Evolutionary conservation across 805 yeast genomes (phyloP).

Genomic region (Jamesozyma spencerorum): DNA sequence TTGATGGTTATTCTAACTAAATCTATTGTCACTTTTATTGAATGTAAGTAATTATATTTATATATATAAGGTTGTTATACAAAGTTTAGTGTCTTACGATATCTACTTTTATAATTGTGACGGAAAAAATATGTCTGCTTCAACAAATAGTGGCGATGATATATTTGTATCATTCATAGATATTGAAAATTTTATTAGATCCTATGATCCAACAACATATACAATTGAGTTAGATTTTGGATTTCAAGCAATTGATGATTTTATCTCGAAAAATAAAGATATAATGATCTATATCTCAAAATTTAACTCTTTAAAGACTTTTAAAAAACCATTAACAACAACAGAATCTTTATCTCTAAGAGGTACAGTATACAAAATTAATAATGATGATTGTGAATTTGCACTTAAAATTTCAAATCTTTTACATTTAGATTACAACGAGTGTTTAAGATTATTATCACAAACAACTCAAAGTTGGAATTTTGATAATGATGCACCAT

Average conservation of each 20-base stretch:
- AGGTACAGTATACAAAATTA: constrained; percentile 32
- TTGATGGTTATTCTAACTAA: neutral
- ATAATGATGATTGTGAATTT: constrained; percentile 30
- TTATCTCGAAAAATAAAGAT: constrained; percentile 9
- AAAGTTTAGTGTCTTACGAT: no score
- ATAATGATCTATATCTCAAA: constrained; percentile 8
- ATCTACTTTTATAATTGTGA: neutral
- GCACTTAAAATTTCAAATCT: constrained; percentile 35
- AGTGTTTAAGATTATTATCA: constrained; percentile 37
- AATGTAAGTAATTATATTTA: no score
- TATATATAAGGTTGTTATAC: no score
- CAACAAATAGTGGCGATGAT: neutral
- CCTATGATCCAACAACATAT: constrained; percentile 5
- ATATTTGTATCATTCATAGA: constrained; percentile 3
- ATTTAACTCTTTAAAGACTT: constrained; percentile 5
- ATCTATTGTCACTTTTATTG: no score
- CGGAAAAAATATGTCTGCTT: neutral
- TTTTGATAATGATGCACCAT: constrained; percentile 24
- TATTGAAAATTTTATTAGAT: constrained; percentile 14
- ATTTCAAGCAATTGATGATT: constrained; percentile 11
- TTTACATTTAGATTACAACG: constrained; percentile 35
- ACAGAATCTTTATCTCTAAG: constrained; percentile 30
- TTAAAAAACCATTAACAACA: neutral
- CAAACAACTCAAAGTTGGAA: constrained; percentile 34
- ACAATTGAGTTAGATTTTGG: constrained; percentile 8